A percentile compares a stretch with the other conserved stretches of the same genome.
These are phyloP conservation scores for Phytophthora pini DNA, from an alignment of 352 stramenopile species.

Conservation along the genomic window DNA sequence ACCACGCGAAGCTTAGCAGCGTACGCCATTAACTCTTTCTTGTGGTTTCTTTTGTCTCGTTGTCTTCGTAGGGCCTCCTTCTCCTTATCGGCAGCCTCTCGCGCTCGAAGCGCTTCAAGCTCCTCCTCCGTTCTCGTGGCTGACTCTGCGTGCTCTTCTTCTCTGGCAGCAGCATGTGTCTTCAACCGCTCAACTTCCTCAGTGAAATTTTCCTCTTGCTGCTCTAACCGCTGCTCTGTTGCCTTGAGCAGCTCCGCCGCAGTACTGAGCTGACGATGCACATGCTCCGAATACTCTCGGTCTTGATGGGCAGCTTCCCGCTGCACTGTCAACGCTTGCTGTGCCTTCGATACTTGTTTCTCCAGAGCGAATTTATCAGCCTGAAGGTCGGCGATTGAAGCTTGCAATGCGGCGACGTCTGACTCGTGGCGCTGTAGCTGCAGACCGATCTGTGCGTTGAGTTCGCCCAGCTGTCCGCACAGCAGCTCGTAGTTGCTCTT, in stretches of 20 bases:
- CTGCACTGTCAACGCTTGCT: slow-evolving; percentile 29
- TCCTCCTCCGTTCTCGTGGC: slow-evolving; percentile 33
- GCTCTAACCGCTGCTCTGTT: slow-evolving; percentile 55
- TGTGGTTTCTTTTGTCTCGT: slow-evolving; percentile 37
- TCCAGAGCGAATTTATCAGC: slow-evolving; percentile 48
- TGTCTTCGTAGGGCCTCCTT: slow-evolving; percentile 19
- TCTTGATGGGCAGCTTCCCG: slow-evolving; percentile 41
- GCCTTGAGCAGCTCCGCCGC: slow-evolving; percentile 65
- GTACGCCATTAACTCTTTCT: slow-evolving; percentile 35
- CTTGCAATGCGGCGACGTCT: slow-evolving; percentile 58
- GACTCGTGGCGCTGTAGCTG: slow-evolving; percentile 76
- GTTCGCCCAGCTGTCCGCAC: slow-evolving; percentile 67
- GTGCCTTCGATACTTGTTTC: slow-evolving; percentile 15
- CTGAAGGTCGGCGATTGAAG: slow-evolving; percentile 45
- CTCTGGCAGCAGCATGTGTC: slow-evolving; percentile 10
- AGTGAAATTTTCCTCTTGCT: slow-evolving; percentile 40
- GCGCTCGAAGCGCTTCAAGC: slow-evolving; percentile 10
- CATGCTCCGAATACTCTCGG: slow-evolving; percentile 59
- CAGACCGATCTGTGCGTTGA: slow-evolving; percentile 74
- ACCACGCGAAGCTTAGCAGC: slow-evolving; percentile 29
- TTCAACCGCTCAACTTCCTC: slow-evolving; percentile 27
- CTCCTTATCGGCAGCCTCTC: slow-evolving; percentile 33
- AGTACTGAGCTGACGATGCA: slow-evolving; percentile 67
- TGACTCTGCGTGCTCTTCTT: slow-evolving; percentile 13
- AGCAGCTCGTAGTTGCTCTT: slow-evolving; percentile 82